A percentile compares a stretch with the other conserved stretches of the same genome.
Evolutionary conservation across 345 rosid species (phyloP).

Genomic region (Camelina sativa): DNA sequence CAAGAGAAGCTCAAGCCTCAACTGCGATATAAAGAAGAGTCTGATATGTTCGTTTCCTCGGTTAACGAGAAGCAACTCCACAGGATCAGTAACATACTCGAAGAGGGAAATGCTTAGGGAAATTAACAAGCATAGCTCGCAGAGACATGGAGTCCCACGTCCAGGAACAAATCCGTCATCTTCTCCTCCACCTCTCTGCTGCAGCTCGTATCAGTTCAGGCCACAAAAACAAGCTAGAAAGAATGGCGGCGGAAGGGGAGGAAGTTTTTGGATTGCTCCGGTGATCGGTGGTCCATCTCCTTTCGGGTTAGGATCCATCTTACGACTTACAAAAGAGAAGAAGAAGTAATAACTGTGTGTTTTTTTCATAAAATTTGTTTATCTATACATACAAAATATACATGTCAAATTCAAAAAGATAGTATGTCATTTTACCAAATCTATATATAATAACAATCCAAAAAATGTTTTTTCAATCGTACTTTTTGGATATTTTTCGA

Average conservation of each 20-base stretch:
- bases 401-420: too few relatives aligned
- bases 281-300: slow-evolving; percentile 73
- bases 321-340: slow-evolving; percentile 61
- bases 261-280: slow-evolving; percentile 56
- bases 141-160: slow-evolving; percentile 40
- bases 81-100: slow-evolving; percentile 56
- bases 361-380: too few relatives aligned
- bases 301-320: slow-evolving; percentile 65
- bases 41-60: slow-evolving; percentile 63
- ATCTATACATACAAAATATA: too few relatives aligned
- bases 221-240: slow-evolving; percentile 56
- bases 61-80: slow-evolving; percentile 69
- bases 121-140: slow-evolving; percentile 50
- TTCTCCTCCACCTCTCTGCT: slow-evolving; percentile 37
- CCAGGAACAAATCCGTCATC: slow-evolving; percentile 26
- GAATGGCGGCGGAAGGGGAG: slow-evolving; percentile 49
- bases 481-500: too few relatives aligned
- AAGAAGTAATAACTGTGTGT: slow-evolving; percentile 24
- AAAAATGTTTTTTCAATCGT: too few relatives aligned
- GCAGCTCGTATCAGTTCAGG: slow-evolving; percentile 46
- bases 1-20: slow-evolving; percentile 75
- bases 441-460: too few relatives aligned
- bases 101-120: slow-evolving; percentile 48
- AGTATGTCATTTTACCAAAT: too few relatives aligned
- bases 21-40: slow-evolving; percentile 59